phyloP scores from a whole-genome alignment of 2,329 filamentous ascomycete genomes.

The Xylaria sp. region DNA sequence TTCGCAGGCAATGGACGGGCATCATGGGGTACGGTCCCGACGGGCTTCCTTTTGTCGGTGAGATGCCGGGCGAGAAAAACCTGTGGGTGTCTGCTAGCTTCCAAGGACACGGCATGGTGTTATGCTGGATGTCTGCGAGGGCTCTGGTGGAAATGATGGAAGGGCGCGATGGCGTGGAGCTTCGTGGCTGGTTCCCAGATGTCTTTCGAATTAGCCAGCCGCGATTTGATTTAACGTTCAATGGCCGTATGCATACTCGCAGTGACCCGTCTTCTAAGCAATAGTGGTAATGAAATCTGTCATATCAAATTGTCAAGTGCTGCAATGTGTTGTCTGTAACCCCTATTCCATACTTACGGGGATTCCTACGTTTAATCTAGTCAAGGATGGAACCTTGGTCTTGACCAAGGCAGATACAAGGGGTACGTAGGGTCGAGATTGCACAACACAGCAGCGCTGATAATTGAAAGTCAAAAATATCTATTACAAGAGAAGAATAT shows the following conservation, averaged over 20 bases:
- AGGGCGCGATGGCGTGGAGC: constrained; percentile 48
- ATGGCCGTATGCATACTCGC: constrained; percentile 45
- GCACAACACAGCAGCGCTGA: too few species aligned
- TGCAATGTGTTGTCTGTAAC: too few species aligned
- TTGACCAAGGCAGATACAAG: too few species aligned
- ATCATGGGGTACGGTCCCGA: constrained; percentile 68
- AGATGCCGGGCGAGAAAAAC: constrained; percentile 57
- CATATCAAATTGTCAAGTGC: too few species aligned
- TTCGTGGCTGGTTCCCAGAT: constrained; percentile 63
- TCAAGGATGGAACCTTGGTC: too few species aligned
- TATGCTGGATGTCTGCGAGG: constrained; percentile 69
- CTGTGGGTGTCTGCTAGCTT: constrained; percentile 70
- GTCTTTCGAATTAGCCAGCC: constrained; percentile 60
- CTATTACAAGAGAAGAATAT: too few species aligned
- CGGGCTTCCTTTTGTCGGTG: constrained; percentile 63
- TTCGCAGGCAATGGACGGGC: constrained; percentile 63
- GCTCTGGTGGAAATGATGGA: constrained; percentile 67
- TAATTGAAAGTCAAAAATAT: too few species aligned
- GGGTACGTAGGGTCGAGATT: too few species aligned
- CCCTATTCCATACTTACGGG: too few species aligned
- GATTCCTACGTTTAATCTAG: too few species aligned
- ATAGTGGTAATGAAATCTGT: background rate
- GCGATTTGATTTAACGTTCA: constrained; percentile 55
- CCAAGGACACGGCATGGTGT: constrained; percentile 75
- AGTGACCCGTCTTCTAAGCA: background rate